Evolutionary conservation across 2,329 filamentous ascomycete genomes (phyloP).

Genomic region (Hymenoscyphus salicellus): DNA sequence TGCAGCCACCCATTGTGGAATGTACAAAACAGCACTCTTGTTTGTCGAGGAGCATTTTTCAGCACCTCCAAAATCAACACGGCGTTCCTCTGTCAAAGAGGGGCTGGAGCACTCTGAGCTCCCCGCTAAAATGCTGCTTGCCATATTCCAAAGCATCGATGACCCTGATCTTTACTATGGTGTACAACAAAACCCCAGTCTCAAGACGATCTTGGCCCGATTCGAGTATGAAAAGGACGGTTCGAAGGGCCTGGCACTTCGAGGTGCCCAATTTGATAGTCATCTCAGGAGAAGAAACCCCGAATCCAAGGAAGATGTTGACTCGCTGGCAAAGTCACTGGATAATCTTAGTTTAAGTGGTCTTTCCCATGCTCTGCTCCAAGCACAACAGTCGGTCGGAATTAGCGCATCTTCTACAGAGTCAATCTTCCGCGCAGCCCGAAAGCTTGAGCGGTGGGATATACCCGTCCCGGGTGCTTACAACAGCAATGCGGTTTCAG

Average conservation of each 20-base stretch:
- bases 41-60: constrained; percentile 72
- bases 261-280: constrained; percentile 86
- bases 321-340: constrained; percentile 72
- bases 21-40: constrained; percentile 82
- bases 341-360: constrained; percentile 80
- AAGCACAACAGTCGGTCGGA: constrained; percentile 61
- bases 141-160: constrained; percentile 87
- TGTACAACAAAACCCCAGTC: constrained; percentile 71
- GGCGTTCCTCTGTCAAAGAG: constrained; percentile 62
- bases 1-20: constrained; percentile 73
- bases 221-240: constrained; percentile 89
- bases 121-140: constrained; percentile 67
- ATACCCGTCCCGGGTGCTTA: constrained; percentile 67
- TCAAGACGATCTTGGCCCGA: constrained; percentile 74
- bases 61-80: constrained; percentile 54
- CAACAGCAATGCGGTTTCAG: constrained; percentile 61
- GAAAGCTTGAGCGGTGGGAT: constrained; percentile 88
- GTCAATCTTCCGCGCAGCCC: constrained; percentile 73
- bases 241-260: constrained; percentile 81
- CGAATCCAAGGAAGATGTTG: constrained; percentile 56
- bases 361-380: constrained; percentile 75
- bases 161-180: constrained; percentile 97
- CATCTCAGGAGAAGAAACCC: constrained; percentile 64
- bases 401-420: constrained; percentile 60
- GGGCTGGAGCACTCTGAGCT: constrained; percentile 39